These are phyloP conservation scores for Mucor velutinosus DNA, from an alignment of 371 early-diverging fungal species.

Conservation along the genomic window DNA sequence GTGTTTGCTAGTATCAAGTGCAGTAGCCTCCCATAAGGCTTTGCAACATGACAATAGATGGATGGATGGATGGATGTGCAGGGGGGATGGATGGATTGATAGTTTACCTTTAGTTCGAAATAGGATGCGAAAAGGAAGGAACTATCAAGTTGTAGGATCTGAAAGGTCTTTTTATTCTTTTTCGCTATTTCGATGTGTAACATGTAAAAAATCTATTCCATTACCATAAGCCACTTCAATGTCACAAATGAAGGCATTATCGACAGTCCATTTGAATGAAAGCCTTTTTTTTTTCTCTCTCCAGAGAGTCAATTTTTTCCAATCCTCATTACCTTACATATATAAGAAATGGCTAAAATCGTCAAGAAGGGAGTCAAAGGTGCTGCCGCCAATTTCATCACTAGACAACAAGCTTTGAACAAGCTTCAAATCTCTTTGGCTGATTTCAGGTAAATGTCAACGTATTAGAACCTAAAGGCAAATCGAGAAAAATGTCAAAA, in stretches of 20 bases:
- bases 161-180: background rate
- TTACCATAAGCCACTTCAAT: slow-evolving; percentile 3
- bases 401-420: slow-evolving; percentile 88
- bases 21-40: slow-evolving; percentile 21
- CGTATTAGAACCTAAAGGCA: background rate
- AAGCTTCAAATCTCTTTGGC: slow-evolving; percentile 94
- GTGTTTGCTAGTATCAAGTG: slow-evolving; percentile 22
- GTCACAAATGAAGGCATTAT: background rate
- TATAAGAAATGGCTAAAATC: slow-evolving; percentile 69
- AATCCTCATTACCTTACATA: background rate
- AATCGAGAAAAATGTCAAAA: slow-evolving; percentile 1
- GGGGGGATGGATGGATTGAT: slow-evolving; percentile 30
- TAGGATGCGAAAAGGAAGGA: slow-evolving; percentile 15
- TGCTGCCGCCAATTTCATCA: slow-evolving; percentile 89
- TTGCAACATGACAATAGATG: slow-evolving; percentile 18
- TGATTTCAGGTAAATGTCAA: slow-evolving; percentile 79
- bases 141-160: background rate
- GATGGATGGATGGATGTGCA: slow-evolving; percentile 27
- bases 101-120: slow-evolving; percentile 17
- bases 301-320: slow-evolving; percentile 4
- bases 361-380: slow-evolving; percentile 91
- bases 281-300: slow-evolving; percentile 1
- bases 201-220: background rate
- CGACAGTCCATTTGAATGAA: slow-evolving; percentile 2
- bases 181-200: background rate